Conservation (phyloP, 2,329 filamentous ascomycete species). For the Tolypocladium ovalisporum region DNA sequence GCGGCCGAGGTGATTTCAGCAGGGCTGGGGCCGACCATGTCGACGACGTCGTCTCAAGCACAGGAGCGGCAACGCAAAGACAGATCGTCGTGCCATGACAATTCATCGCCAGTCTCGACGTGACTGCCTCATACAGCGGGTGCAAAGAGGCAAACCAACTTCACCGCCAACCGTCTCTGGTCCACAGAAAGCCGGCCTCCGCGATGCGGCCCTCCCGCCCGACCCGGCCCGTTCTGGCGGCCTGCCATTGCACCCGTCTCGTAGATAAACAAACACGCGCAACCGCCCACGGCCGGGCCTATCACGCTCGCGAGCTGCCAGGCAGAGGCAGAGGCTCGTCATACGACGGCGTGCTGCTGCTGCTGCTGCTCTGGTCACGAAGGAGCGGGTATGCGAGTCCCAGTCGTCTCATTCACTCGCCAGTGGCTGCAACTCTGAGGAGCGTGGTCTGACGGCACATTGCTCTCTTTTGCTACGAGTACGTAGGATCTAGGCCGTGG, state of each 20-base stretch:
- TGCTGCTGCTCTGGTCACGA: background rate
- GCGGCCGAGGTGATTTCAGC: background rate
- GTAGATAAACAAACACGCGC: background rate
- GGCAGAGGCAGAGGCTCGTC: background rate
- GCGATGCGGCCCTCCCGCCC: background rate
- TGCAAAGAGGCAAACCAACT: background rate
- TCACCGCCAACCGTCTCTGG: background rate
- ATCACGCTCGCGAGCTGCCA: background rate
- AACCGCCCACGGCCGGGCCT: background rate
- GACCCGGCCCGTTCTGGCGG: background rate
- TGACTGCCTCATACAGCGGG: background rate
- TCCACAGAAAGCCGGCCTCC: background rate
- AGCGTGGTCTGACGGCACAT: background rate
- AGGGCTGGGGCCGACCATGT: background rate
- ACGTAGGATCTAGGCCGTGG: background rate
- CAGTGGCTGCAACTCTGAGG: background rate
- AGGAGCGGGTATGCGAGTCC: slow-evolving; percentile 1
- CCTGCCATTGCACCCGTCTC: background rate
- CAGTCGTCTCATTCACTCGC: background rate
- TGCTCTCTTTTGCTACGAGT: background rate
- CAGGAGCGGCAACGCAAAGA: background rate
- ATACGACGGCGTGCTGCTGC: background rate
- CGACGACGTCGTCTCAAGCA: background rate
- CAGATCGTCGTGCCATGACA: background rate
- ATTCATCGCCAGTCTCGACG: background rate